Base-by-base conservation (phyloP, 768 basidiomycete genomes). In the Xerocomellus chrysenteron region DNA sequence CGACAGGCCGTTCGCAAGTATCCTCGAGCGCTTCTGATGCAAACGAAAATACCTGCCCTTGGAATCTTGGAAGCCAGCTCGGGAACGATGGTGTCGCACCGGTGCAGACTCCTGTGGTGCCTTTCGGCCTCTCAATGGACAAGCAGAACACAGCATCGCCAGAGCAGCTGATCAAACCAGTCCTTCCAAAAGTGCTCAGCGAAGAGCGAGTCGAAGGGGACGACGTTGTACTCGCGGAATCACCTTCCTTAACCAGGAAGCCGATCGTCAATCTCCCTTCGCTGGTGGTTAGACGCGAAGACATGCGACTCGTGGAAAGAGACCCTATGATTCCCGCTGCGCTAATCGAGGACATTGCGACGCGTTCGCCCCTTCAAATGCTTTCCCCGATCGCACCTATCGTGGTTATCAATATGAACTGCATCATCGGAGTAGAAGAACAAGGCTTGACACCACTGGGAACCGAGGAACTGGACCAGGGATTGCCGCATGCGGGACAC, bases 221-320 rank as follows among this genome's bases (percentile, higher is more conserved):
- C 13, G 47, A 41, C 16, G 3, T 45, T 16, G 37, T 17, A 12
- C 14, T 47, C 37, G 26, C 6, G 2, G 47, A 48, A 11, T 45
- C 46, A 8, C 46, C 48, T 33, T 48, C 40, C 3, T 46, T 30
- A 2, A 14, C 26, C 10, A 26, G 1, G 35, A 12, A 33, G 8
- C 60, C 49, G 21, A 43, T 55, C 17, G 49, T 65, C 14, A 59
- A 65, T n/a, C 60, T 65, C 44, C 64, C 63, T 6, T 54, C 50
- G 8, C 8, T 46, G n/a, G n/a, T 50, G n/a, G 10, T 24, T 6
- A 40, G 11, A 30, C 53, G 53, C 6, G 53, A 54, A 21, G 44
- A 47, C 1, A 5, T 44, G 2, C 41, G 2, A 40, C 12, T 24
- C 13, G 28, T 46, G 13, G 50, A 52, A 26, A 28, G 32, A 17